Conservation (phyloP, 73 alveolate species). For the Tetrahymena borealis region DNA sequence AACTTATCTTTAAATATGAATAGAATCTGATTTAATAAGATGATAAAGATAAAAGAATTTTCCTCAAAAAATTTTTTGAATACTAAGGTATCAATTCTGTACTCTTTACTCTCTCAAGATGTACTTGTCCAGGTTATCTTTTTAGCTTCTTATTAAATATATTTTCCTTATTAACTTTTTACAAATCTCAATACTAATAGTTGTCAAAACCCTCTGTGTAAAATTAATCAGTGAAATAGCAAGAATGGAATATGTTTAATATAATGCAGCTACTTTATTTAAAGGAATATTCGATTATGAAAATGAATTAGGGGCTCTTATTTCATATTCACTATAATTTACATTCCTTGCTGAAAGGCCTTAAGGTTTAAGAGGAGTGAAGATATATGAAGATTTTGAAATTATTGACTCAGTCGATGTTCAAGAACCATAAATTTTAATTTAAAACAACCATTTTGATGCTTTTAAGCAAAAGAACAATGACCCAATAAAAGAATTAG, state of each 20-base stretch:
- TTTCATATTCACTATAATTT: not conserved
- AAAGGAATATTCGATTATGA: not conserved
- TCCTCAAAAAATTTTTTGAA: not conserved
- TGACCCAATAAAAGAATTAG: not conserved
- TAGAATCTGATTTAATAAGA: not conserved
- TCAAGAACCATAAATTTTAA: not conserved
- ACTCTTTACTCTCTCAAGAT: not conserved
- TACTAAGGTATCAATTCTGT: not conserved
- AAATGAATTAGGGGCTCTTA: not conserved
- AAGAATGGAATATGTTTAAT: not conserved
- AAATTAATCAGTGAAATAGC: not conserved
- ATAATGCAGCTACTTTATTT: not conserved
- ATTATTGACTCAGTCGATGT: not conserved
- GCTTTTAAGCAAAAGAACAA: not conserved
- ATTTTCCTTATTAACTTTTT: too few relatives aligned
- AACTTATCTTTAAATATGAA: not conserved
- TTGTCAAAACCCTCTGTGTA: not conserved
- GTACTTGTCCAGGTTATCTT: not conserved
- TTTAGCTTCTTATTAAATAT: too few relatives aligned
- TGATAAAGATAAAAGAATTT: not conserved
- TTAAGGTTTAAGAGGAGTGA: not conserved
- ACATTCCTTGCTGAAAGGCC: not conserved
- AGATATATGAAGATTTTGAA: not conserved
- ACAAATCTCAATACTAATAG: too few relatives aligned
- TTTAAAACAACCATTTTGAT: not conserved